phyloP scores from a whole-genome alignment of 176 grass and related monocot species.

The Ananas comosus region DNA sequence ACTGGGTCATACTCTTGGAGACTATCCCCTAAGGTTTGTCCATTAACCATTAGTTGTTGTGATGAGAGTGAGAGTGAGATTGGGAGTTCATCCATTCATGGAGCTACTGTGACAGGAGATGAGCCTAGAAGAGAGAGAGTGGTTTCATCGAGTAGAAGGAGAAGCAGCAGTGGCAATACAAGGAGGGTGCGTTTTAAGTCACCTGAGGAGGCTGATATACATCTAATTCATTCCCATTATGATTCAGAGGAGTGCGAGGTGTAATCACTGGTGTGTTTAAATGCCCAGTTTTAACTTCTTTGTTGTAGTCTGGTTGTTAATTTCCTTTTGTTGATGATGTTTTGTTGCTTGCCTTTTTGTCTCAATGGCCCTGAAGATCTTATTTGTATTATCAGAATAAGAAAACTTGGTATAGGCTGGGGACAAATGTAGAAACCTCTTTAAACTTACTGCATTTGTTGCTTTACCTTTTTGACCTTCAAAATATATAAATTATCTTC shows the following conservation, averaged over 20 bases:
- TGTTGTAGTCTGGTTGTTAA: too few relatives aligned
- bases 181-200: not conserved
- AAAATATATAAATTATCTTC: too few relatives aligned
- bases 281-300: too few relatives aligned
- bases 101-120: not conserved
- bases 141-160: not conserved
- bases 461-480: too few relatives aligned
- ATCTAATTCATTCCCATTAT: constrained; percentile 2
- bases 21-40: constrained; percentile 11
- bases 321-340: too few relatives aligned
- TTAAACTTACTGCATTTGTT: too few relatives aligned
- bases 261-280: too few relatives aligned
- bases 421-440: too few relatives aligned
- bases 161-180: constrained; percentile 1
- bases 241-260: not conserved
- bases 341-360: too few relatives aligned
- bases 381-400: too few relatives aligned
- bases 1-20: not conserved
- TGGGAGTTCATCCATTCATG: not conserved
- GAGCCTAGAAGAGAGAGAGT: not conserved
- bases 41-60: not conserved
- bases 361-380: too few relatives aligned
- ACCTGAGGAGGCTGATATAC: constrained; percentile 4
- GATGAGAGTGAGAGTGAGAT: not conserved
- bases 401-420: too few relatives aligned